Percentiles rank a stretch among this genome's conserved stretches.
These are phyloP conservation scores for Lipomyces sp. DNA, from an alignment of 805 yeast species.

Conservation along the genomic window DNA sequence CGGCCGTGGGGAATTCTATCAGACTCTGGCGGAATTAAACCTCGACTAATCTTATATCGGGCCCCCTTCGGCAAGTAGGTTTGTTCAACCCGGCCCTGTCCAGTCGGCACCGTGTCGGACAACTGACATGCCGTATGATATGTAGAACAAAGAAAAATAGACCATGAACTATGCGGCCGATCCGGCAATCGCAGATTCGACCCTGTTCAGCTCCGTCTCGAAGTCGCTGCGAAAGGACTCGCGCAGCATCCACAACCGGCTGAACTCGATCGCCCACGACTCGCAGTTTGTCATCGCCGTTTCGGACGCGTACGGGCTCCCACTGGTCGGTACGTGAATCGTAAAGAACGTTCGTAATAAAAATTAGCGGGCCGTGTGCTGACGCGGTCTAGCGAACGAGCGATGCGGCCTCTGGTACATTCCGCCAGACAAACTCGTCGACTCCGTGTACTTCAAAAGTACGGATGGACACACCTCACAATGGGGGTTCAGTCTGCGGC, in stretches of 20 bases:
- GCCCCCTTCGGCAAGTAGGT: too few species aligned
- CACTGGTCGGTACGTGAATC: slow-evolving; percentile 33
- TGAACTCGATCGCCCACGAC: slow-evolving; percentile 71
- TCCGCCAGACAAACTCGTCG: slow-evolving; percentile 42
- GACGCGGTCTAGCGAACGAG: slow-evolving; percentile 68
- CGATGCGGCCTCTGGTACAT: slow-evolving; percentile 88
- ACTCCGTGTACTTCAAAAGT: slow-evolving; percentile 74
- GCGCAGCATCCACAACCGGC: slow-evolving; percentile 54
- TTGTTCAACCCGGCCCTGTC: too few species aligned
- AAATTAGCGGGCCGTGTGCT: too few species aligned
- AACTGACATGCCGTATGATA: too few species aligned
- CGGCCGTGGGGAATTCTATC: too few species aligned
- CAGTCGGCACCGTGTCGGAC: too few species aligned
- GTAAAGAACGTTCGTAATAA: too few species aligned
- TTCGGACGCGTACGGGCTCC: slow-evolving; percentile 36
- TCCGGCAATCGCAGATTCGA: slow-evolving; percentile 12
- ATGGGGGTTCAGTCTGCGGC: slow-evolving; percentile 72
- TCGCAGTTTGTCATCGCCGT: slow-evolving; percentile 49
- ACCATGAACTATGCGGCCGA: slow-evolving; percentile 16
- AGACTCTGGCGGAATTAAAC: too few species aligned
- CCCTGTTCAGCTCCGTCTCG: slow-evolving; percentile 22
- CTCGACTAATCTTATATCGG: too few species aligned
- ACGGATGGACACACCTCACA: slow-evolving; percentile 86
- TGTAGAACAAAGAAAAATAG: too few species aligned
- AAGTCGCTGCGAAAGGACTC: slow-evolving; percentile 51